A percentile compares a stretch with the other conserved stretches of the same genome.
Conservation (phyloP, 352 stramenopile species). For the Hyaloperonospora arabidopsidis region DNA sequence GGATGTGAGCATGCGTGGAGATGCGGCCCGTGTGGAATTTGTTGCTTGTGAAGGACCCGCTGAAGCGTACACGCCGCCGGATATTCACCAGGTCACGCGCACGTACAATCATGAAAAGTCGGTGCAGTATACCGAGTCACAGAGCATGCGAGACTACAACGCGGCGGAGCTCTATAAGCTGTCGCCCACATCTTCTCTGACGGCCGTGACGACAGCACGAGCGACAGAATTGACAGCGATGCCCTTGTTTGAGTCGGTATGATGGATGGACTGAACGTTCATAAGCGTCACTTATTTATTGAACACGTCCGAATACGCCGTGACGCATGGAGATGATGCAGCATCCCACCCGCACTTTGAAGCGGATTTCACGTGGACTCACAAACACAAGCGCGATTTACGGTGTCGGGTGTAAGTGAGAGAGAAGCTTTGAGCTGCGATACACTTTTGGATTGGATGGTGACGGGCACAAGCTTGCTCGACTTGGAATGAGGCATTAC, state of each 20-base stretch:
- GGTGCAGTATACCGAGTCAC: slow-evolving; percentile 61
- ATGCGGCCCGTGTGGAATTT: slow-evolving; percentile 72
- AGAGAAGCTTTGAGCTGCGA: no score
- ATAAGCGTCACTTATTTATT: background rate
- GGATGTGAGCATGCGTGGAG: slow-evolving; percentile 83
- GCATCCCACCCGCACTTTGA: no score
- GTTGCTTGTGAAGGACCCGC: slow-evolving; percentile 42
- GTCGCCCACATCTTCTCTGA: slow-evolving; percentile 25
- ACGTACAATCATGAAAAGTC: slow-evolving; percentile 65
- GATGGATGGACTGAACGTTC: background rate
- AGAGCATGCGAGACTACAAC: slow-evolving; percentile 75
- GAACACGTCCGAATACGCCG: background rate
- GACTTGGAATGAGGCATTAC: no score
- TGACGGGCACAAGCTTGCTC: no score
- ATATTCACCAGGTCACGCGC: slow-evolving; percentile 69
- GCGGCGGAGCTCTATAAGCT: slow-evolving; percentile 34
- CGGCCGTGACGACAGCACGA: slow-evolving; percentile 21
- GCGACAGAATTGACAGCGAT: slow-evolving; percentile 16
- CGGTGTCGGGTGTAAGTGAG: no score
- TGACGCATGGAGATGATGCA: no score
- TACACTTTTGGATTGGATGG: no score
- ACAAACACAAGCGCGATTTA: no score
- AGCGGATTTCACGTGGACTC: no score
- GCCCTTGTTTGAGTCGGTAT: slow-evolving; percentile 15
- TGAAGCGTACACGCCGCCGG: slow-evolving; percentile 40